These are phyloP conservation scores for Coprinopsis sp. DNA, from an alignment of 768 basidiomycete genomes.

Conservation along the genomic window DNA sequence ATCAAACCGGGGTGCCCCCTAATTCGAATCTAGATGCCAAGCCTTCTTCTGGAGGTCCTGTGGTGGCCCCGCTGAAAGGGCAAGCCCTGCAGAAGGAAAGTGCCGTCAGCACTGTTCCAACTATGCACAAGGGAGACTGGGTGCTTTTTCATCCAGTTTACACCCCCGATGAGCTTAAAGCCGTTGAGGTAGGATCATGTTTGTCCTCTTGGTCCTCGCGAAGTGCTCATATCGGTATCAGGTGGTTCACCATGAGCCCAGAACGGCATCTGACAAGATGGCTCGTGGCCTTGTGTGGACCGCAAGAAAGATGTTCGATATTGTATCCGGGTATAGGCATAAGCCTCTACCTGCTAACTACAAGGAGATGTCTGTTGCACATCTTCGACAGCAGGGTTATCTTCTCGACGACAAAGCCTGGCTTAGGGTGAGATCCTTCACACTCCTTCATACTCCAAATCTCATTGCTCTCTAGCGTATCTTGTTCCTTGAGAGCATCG, in stretches of 20 bases:
- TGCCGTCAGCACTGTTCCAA: constrained; percentile 51
- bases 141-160: constrained; percentile 94
- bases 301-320: constrained; percentile 67
- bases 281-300: constrained; percentile 61
- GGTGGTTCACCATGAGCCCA: constrained; percentile 68
- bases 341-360: constrained; percentile 54
- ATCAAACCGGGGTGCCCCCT: no score
- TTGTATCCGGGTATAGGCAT: constrained; percentile 84
- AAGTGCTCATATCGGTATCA: constrained; percentile 18
- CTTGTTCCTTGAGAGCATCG: constrained; percentile 76
- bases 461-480: constrained; percentile 35
- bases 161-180: constrained; percentile 61
- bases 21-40: no score
- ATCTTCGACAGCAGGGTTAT: constrained; percentile 72
- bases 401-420: constrained; percentile 72
- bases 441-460: not conserved
- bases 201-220: not conserved
- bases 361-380: constrained; percentile 56
- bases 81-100: constrained; percentile 34
- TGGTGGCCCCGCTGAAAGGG: not conserved
- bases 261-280: constrained; percentile 67
- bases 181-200: constrained; percentile 53
- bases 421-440: constrained; percentile 50
- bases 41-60: not conserved
- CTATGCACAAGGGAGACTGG: constrained; percentile 71